Conservation (phyloP, 306 rosid genomes). For the Prunus dulcis region DNA sequence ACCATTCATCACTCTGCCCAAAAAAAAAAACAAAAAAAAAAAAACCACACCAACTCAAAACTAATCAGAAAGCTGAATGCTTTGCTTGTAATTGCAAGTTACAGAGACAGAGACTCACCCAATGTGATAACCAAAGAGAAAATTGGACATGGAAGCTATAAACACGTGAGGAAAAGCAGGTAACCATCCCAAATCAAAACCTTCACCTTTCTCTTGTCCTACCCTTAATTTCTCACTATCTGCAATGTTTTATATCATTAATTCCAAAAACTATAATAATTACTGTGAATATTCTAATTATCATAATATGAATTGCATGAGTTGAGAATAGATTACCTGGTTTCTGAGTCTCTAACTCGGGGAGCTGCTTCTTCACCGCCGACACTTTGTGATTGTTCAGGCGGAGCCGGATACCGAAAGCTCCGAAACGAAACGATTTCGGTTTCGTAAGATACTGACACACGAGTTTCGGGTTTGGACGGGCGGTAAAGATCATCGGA, state of each 20-base stretch:
- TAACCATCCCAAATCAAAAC: conserved; percentile 61
- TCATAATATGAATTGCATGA: neutral
- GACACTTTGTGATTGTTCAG: conserved; percentile 23
- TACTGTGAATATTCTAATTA: neutral
- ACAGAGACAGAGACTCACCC: conserved; percentile 47
- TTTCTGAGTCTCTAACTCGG: conserved; percentile 16
- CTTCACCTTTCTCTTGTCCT: conserved; percentile 20
- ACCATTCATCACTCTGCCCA: conserved; percentile 78
- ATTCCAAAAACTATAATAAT: neutral
- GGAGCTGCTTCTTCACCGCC: conserved; percentile 40
- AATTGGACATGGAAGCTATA: conserved; percentile 76
- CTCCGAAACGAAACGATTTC: neutral
- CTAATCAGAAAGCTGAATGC: neutral
- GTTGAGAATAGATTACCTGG: conserved; percentile 24
- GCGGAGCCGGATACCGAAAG: conserved; percentile 16
- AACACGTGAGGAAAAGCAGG: conserved; percentile 76
- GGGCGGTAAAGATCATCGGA: conserved; percentile 5
- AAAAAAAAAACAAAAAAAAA: conserved; percentile 13
- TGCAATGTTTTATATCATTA: conserved; percentile 14
- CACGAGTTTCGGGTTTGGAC: conserved; percentile 6
- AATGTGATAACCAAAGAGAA: conserved; percentile 83
- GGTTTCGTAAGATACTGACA: neutral
- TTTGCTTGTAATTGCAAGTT: neutral
- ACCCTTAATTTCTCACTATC: conserved; percentile 31
- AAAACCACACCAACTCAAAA: neutral